Percentiles rank a stretch among this genome's conserved stretches.
Conservation (phyloP, 177 flowering plant species). For the Vitis hybrid region DNA sequence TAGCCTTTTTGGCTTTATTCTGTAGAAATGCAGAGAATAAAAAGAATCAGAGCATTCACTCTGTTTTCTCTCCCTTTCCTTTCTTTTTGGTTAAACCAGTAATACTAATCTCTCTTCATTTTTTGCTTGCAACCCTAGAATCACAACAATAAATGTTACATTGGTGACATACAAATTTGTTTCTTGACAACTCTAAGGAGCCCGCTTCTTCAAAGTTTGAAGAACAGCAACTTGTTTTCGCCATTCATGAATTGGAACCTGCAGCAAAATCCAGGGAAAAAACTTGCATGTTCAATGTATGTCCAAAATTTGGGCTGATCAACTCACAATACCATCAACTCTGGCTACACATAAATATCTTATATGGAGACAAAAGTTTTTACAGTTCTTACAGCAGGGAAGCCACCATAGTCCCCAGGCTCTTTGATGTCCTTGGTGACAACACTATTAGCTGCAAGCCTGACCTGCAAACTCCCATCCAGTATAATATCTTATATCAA, state of each 20-base stretch:
- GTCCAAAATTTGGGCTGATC: background rate
- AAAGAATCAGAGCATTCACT: too few relatives aligned
- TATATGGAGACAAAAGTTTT: background rate
- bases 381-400: slow-evolving; percentile 74
- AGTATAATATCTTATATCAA: background rate
- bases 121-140: background rate
- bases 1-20: too few relatives aligned
- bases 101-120: slow-evolving; percentile 11
- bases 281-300: background rate
- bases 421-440: slow-evolving; percentile 78
- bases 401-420: slow-evolving; percentile 94
- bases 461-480: slow-evolving; percentile 50
- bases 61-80: too few relatives aligned
- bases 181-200: background rate
- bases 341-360: background rate
- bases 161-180: background rate
- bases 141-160: background rate
- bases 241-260: slow-evolving; percentile 83
- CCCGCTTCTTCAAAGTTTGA: slow-evolving; percentile 29
- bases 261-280: slow-evolving; percentile 14
- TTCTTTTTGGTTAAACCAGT: slow-evolving; percentile 28
- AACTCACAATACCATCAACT: too few relatives aligned
- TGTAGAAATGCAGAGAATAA: too few relatives aligned
- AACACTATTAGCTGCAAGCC: slow-evolving; percentile 86
- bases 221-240: slow-evolving; percentile 67